Conservation (phyloP, 1,284 basidiomycete genomes). For the Vanrija pseudolonga region DNA sequence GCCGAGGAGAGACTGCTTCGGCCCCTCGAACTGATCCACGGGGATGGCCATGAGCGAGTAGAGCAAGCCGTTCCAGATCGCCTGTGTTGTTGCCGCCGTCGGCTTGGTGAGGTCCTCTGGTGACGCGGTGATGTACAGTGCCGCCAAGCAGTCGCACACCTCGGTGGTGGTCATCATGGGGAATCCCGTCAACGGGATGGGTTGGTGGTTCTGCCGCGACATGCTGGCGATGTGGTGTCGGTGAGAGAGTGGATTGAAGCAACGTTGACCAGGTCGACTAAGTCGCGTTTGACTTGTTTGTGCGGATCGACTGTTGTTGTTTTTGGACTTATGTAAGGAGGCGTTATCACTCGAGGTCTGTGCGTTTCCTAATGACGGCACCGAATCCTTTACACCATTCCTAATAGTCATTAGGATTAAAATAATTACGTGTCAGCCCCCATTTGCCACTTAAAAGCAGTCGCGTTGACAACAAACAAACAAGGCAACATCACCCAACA, state of each 20-base stretch:
- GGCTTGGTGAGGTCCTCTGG: conserved; percentile 68
- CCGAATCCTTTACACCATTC: too few species aligned
- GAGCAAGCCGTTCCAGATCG: conserved; percentile 54
- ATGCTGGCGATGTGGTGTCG: not conserved
- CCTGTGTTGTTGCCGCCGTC: conserved; percentile 62
- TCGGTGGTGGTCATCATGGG: conserved; percentile 29
- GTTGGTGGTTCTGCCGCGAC: conserved; percentile 14
- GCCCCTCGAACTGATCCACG: conserved; percentile 59
- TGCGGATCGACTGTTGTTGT: not conserved
- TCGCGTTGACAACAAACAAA: conserved; percentile 8
- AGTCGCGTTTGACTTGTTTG: not conserved
- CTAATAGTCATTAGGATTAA: not conserved
- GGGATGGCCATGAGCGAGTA: conserved; percentile 65
- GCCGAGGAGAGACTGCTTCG: conserved; percentile 58
- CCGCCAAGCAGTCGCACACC: conserved; percentile 34
- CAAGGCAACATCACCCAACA: not conserved
- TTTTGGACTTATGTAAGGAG: not conserved
- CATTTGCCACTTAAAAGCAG: not conserved
- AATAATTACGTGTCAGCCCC: not conserved
- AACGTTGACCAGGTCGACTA: too few species aligned
- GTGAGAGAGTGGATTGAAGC: not conserved
- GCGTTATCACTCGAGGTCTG: too few species aligned
- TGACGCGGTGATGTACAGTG: conserved; percentile 52
- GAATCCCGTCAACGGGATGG: conserved; percentile 21
- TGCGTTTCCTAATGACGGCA: too few species aligned